These are phyloP conservation scores for Naegleria gruberi DNA, from an alignment of 208 protist species.

Conservation along the genomic window DNA sequence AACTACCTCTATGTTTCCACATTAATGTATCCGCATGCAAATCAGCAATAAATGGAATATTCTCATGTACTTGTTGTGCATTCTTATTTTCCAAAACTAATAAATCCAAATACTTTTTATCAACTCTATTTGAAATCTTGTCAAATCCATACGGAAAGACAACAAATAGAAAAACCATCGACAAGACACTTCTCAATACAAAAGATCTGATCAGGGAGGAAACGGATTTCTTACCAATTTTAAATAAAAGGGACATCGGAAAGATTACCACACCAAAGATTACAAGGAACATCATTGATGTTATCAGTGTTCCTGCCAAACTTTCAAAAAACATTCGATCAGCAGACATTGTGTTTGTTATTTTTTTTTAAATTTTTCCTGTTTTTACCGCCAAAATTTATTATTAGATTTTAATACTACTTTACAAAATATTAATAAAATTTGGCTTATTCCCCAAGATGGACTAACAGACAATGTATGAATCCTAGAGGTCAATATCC, in stretches of 20 bases:
- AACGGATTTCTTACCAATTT: neutral
- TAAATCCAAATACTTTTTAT: neutral
- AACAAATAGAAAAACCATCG: neutral
- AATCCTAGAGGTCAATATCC: no score
- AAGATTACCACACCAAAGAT: no score
- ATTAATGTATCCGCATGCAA: neutral
- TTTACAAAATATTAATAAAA: no score
- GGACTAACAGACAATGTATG: no score
- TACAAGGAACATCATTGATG: no score
- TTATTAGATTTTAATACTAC: no score
- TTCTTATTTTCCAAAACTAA: neutral
- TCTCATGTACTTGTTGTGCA: neutral
- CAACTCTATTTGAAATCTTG: neutral
- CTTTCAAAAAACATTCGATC: no score
- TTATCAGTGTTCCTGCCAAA: no score
- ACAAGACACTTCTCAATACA: neutral
- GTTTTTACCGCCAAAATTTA: no score
- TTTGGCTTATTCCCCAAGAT: no score
- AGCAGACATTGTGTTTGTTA: no score
- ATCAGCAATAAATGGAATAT: neutral
- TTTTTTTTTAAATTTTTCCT: no score
- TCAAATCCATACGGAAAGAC: neutral
- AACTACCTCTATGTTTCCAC: neutral
- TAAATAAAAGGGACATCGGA: neutral
- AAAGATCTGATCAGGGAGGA: neutral